These are phyloP conservation scores for Pseudotulostoma volvatum DNA, from an alignment of 495 filamentous ascomycete species.

Conservation along the genomic window DNA sequence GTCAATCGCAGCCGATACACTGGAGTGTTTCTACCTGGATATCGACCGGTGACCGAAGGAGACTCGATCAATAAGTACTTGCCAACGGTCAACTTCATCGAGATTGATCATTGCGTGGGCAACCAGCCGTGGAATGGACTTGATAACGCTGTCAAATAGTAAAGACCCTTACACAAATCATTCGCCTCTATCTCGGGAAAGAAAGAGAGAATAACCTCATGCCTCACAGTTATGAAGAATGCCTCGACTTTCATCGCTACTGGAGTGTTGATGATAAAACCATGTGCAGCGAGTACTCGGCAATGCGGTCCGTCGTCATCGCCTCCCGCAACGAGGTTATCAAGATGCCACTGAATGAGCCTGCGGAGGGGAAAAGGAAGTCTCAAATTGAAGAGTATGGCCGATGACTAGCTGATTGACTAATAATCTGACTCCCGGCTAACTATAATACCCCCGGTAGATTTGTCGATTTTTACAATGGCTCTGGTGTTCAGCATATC, in stretches of 20 bases:
- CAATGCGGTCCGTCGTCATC: conserved; percentile 66
- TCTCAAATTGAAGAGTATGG: conserved; percentile 66
- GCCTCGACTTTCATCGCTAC: conserved; percentile 70
- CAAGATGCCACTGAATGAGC: conserved; percentile 89
- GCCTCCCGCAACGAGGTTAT: conserved; percentile 51
- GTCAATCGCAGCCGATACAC: conserved; percentile 45
- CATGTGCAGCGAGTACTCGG: conserved; percentile 66
- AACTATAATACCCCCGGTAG: no score
- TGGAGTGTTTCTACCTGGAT: conserved; percentile 62
- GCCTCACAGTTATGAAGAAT: conserved; percentile 45
- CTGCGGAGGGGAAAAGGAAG: conserved; percentile 55
- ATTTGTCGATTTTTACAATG: conserved; percentile 57
- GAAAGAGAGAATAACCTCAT: no score
- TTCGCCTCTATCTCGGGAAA: not conserved
- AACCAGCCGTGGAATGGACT: conserved; percentile 71
- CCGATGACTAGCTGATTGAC: conserved; percentile 2
- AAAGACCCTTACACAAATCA: conserved; percentile 6
- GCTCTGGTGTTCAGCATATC: conserved; percentile 69
- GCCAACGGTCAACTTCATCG: conserved; percentile 41
- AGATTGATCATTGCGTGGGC: conserved; percentile 76
- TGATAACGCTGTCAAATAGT: conserved; percentile 53
- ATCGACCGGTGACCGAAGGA: conserved; percentile 23
- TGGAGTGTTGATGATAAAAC: conserved; percentile 69
- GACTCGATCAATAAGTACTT: conserved; percentile 28
- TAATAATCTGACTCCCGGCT: no score